Base-by-base conservation (phyloP, 2,329 filamentous ascomycete species). In the Thelonectria blattea region DNA sequence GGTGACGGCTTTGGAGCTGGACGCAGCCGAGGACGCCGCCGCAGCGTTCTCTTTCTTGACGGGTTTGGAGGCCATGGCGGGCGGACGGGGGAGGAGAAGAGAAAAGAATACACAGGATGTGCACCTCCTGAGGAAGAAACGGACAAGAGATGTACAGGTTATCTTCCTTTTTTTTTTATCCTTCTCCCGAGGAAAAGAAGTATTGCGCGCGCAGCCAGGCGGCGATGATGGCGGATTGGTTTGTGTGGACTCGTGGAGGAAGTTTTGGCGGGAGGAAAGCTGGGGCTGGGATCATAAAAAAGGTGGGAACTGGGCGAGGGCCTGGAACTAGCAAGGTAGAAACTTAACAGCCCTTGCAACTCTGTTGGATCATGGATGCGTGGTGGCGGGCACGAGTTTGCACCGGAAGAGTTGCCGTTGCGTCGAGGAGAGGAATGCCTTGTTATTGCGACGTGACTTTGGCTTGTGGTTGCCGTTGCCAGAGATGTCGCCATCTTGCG, bases 31-130 rank as follows among this genome's bases (percentile, higher is more conserved):
- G 47, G 22, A 24, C 22, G 68, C 60, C 63, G 70, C 63, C 54
- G 70, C 63, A 56, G 66, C 67, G 48, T 62, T 60, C 22, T 24
- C 22, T 59, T 71, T 64, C 22, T 61, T 67, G 63, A 60, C 65
- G 54, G 68, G 64, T 57, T 69, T 53, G 47, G 56, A 20, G 55
- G 68, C 55, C 68, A 70, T 70, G 62, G 47, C 42, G 56, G 55
- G 53, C 56, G 51, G 52, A 53, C 27, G 56, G 34, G 49, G 39
- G 61, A 48, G 24, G 53, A 51, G 60, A 58, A 56, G 49, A 12
- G 30, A 56, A 20, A 45, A 32, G 32, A 17, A 41, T 22, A 20
- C 11, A 20, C 9, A 14, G 20, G 27, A n/a, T 32, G 22, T 15
- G 37, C 14, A 22, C 18, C 34, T 7, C 17, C n/a, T n/a, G 10